A percentile compares a stretch with the other conserved stretches of the same genome.
These are phyloP conservation scores for Tardiomyces blankii DNA, from an alignment of 1,139 yeast genomes.

Conservation along the genomic window DNA sequence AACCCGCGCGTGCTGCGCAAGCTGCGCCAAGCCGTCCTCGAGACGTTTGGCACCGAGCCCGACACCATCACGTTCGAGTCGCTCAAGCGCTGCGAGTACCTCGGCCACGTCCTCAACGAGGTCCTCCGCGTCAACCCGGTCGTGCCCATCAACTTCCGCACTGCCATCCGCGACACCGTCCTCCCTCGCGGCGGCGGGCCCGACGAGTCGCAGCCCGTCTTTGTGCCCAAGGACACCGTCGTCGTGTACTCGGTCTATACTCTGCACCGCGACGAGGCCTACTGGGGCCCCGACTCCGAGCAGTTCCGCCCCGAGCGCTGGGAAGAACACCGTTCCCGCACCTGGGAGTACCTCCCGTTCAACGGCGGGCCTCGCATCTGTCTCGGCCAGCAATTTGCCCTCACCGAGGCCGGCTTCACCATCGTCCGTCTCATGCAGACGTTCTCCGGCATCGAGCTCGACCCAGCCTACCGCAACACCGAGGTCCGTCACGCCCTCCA, in stretches of 20 bases:
- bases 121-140: conserved; percentile 41
- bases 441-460: conserved; percentile 3
- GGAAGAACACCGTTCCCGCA: conserved; percentile 19
- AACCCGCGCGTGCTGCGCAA: conserved; percentile 27
- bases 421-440: conserved; percentile 32
- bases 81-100: conserved; percentile 38
- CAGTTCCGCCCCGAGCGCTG: conserved; percentile 45
- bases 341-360: conserved; percentile 43
- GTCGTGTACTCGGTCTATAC: conserved; percentile 34
- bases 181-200: conserved; percentile 27
- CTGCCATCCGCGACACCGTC: conserved; percentile 24
- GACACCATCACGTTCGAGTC: conserved; percentile 34
- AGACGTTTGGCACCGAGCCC: conserved; percentile 25
- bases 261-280: conserved; percentile 35
- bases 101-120: conserved; percentile 39
- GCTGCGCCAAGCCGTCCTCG: conserved; percentile 29
- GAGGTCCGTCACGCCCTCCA: background rate
- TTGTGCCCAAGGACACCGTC: conserved; percentile 36
- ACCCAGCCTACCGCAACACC: background rate
- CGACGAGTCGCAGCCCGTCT: conserved; percentile 33
- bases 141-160: conserved; percentile 41
- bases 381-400: conserved; percentile 46
- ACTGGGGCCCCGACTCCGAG: conserved; percentile 39
- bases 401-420: conserved; percentile 42
- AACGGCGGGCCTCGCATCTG: conserved; percentile 52